Base-by-base conservation (phyloP, 1,284 basidiomycete species). In the Rhodotorula sp. region DNA sequence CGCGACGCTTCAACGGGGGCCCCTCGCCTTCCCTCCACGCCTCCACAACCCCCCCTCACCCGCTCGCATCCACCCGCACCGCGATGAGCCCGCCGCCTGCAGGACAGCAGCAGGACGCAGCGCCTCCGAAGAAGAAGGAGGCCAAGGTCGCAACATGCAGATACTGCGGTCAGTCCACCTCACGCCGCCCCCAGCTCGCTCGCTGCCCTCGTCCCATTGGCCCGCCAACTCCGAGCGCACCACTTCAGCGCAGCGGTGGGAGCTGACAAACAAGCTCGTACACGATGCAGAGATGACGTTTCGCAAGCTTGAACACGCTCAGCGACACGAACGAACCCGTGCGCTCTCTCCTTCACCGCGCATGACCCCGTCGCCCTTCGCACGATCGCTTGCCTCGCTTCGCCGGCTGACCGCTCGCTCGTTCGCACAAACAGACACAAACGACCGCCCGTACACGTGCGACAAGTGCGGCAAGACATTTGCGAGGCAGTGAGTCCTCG, bases 271-370 rank as follows among this genome's bases (percentile, higher is more conserved):
- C 28, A 5, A 8, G 1, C 16, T 26, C 57, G 28, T 40, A 7
- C 18, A 9, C 58, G 18, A 7, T 28, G 46, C 59, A 61, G 59
- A 56, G 44, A 55, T 64, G 64, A 64, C 68, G 8, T 73, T 72
- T 53, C 67, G 65, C 44, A 75, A 75, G 56, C 67, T 75, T 15
- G 74, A 75, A 44, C 74, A 75, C 37, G 64, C 67, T 24, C 71
- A 73, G 31, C 59, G 74, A 0, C 74, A 75, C 63, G 69, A 71
- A 34, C 61, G 74, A 15, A 71, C 69, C 15, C 74, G 73, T 74
- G 40, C 48, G 73, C 56, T 9, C 6, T 7, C 26, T 37, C 11
- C n/a, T 26, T 7, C 26, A 8, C 20, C n/a, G n/a, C 34, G 24
- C 34, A 40, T 26, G 37, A 8, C 22, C 16, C 24, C 37, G 24